Conservation (phyloP, 73 alveolate species). For the Stentor coeruleus region DNA sequence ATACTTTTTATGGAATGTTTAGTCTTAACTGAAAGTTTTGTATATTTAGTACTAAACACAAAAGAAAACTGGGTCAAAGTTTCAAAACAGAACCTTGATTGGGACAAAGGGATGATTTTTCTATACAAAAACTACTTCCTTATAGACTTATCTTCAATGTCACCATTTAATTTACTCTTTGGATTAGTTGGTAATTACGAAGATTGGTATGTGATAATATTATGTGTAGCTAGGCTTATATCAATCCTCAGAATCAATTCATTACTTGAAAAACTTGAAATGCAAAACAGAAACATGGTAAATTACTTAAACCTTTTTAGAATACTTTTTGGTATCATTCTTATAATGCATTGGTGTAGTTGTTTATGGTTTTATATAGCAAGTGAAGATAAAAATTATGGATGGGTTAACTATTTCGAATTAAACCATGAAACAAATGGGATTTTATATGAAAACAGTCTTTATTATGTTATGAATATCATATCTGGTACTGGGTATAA, state of each 20-base stretch:
- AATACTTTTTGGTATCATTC: slow-evolving; percentile 28
- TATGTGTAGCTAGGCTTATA: slow-evolving; percentile 37
- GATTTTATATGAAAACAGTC: slow-evolving; percentile 24
- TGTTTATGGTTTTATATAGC: slow-evolving; percentile 51
- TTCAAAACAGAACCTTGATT: slow-evolving; percentile 36
- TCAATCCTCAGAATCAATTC: slow-evolving; percentile 29
- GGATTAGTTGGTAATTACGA: slow-evolving; percentile 25
- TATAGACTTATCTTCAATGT: slow-evolving; percentile 42
- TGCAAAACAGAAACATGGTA: slow-evolving; percentile 18
- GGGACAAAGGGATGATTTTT: slow-evolving; percentile 19
- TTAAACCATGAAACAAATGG: neutral
- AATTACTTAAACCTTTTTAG: slow-evolving; percentile 29
- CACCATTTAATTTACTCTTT: slow-evolving; percentile 49
- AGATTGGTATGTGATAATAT: neutral
- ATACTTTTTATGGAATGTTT: slow-evolving; percentile 28
- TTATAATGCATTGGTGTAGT: slow-evolving; percentile 52
- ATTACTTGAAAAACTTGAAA: slow-evolving; percentile 35
- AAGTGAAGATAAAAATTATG: slow-evolving; percentile 13
- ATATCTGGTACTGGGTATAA: slow-evolving; percentile 51
- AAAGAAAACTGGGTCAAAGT: slow-evolving; percentile 38
- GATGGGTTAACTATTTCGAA: slow-evolving; percentile 33
- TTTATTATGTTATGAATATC: slow-evolving; percentile 46
- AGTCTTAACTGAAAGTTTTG: slow-evolving; percentile 26
- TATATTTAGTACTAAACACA: slow-evolving; percentile 32
- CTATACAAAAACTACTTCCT: slow-evolving; percentile 33